Evolutionary conservation across 2,329 filamentous ascomycete species (phyloP), one percentile per base, ranked within the genome.

Genomic region (Tolypocladium tundrense): DNA sequence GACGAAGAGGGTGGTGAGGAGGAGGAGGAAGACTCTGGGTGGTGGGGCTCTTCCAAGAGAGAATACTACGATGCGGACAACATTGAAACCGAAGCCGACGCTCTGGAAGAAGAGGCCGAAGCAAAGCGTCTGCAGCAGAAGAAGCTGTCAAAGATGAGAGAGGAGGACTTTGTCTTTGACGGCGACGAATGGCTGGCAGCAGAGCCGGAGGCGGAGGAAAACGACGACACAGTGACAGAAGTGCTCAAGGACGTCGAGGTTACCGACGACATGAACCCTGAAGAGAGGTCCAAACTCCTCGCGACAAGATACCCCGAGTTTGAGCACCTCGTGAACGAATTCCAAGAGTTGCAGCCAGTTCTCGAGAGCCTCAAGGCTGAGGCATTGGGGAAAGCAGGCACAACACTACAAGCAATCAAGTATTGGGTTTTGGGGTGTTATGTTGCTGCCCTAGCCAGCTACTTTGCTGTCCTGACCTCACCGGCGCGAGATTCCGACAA

Each of bases 41-140:
- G 86, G 69, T 97, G 94, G 92, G 94, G 93, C 37, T 82, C 88
- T 5, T 91, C 90, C 2, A 93, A 85, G 70, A 88, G 88, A 60
- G 93, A 96, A 65, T 96, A 97, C 75, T 99, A 99, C 74, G 83
- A 96, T 75, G 90, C 91, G 64, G 93, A 99, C 72, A 74, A 79
- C 35, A 79, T 83, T 63, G 81, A 85, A 67, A 85, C 82, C 7
- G 83, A 87, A 69, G 80, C 77, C 42, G 81, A 84, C 66, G 94
- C 94, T 0, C 74, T 95, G 39, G 92, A 94, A 68, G 94, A 99
- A 77, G 95, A 99, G 72, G 85, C 82, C 13, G 95, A 99, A 71
- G 94, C 93, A 3, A 86, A 88, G 70, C 81, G 91, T 61, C 74
- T 99, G 60, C 93, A 97, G 71, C 86, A 91, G 73, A 97, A 96